Base-by-base conservation (phyloP, 768 basidiomycete genomes). In the Leccinum broughii region DNA sequence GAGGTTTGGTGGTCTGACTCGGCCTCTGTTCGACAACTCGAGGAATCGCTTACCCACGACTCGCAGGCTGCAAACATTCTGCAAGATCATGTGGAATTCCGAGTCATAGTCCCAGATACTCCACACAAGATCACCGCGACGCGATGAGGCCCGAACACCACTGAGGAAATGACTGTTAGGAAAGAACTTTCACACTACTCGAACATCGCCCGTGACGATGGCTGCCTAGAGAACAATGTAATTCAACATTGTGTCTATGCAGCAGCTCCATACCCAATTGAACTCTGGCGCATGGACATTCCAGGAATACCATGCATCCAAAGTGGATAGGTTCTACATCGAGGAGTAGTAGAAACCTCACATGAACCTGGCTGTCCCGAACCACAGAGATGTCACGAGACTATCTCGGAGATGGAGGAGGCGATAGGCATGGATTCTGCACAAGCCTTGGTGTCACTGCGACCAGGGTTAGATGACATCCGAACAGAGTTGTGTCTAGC, bases 281-380 rank as follows among this genome's bases (percentile, higher is more conserved):
- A 62, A 59, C 34, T 46, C 39, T 20, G 39, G 57, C 5, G 57
- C 44, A 13, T 60, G 62, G 58, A 56, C 58, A 9, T 49, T 60
- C 6, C 62, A 60, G 11, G 62, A 56, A 35, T 60, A 60, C 5
- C 57, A 54, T 20, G 60, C 63, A 0, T 58, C 57, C 1, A 62
- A 41, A 24, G 61, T 55, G 17, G 46, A 62, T 22, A 44, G 44
- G 7, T 64, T 64, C n/a, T 64, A 61, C 22, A 55, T 20, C 0
- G 49, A 46, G 10, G 56, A 57, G 7, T 51, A n/a, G n/a, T n/a
- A 49, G 56, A 51, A 28, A 2, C 60, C 44, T 4, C 44, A 63
- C 28, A 3, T 54, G 17, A 10, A 48, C 13, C 30, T 51, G 2
- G 15, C 24, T 4, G 28, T 51, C n/a, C 22, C 32, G 3, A 63